Conservation (phyloP, 108 stramenopile genomes). For the Nitzschia sp. region DNA sequence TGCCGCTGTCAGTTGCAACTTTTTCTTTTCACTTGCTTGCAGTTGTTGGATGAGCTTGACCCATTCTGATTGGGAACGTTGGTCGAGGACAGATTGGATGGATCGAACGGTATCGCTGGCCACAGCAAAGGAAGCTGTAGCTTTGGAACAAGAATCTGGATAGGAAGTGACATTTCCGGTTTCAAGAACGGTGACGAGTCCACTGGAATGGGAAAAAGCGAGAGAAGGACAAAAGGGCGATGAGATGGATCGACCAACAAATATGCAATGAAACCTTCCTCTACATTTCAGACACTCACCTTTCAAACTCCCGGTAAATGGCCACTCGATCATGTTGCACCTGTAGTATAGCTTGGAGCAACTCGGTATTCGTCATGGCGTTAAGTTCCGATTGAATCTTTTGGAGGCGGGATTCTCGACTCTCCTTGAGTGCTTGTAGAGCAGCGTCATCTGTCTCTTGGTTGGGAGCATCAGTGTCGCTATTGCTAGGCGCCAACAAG, state of each 20-base stretch:
- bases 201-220: constrained; percentile 27
- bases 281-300: constrained; percentile 32
- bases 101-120: constrained; percentile 70
- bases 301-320: constrained; percentile 60
- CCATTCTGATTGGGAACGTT: constrained; percentile 23
- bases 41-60: constrained; percentile 37
- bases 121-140: constrained; percentile 77
- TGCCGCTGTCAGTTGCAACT: constrained; percentile 79
- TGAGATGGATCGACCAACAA: neutral
- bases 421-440: constrained; percentile 34
- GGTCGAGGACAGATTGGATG: constrained; percentile 26
- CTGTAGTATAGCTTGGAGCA: constrained; percentile 51
- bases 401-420: constrained; percentile 37
- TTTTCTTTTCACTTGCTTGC: constrained; percentile 72
- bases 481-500: constrained; percentile 31
- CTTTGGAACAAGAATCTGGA: constrained; percentile 58
- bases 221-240: neutral
- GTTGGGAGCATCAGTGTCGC: constrained; percentile 18
- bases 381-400: constrained; percentile 31
- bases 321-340: constrained; percentile 70
- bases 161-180: constrained; percentile 68
- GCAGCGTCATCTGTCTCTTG: neutral
- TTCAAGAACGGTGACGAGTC: constrained; percentile 52
- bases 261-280: neutral
- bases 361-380: constrained; percentile 41